Conservation (phyloP, 192 early-diverging fungal genomes). For the Coemansia sp. region DNA sequence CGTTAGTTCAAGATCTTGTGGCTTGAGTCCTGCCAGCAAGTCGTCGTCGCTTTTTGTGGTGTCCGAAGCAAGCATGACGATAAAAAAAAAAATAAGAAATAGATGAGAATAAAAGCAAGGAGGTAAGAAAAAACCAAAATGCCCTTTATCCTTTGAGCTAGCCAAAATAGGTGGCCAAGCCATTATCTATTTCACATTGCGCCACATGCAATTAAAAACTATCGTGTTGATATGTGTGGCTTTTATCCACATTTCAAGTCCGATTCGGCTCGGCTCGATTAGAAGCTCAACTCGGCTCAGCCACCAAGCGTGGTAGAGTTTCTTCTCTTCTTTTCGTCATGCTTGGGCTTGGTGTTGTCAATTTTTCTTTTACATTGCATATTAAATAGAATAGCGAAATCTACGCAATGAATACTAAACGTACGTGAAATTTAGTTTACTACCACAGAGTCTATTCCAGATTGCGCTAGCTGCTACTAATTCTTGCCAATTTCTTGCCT, state of each 20-base stretch:
- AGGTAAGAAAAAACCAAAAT: neutral
- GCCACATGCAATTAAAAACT: neutral
- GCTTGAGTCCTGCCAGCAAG: slow-evolving; percentile 13
- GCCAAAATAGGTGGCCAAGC: neutral
- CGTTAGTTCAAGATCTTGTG: slow-evolving; percentile 41
- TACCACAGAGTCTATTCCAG: neutral
- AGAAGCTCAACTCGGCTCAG: neutral
- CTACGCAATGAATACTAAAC: neutral
- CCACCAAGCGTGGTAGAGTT: neutral
- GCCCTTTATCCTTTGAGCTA: neutral
- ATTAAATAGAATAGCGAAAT: neutral
- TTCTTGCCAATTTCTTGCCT: neutral
- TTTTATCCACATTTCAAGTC: neutral
- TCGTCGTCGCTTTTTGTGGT: neutral
- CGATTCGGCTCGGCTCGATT: neutral
- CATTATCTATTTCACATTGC: neutral
- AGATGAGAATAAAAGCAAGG: neutral
- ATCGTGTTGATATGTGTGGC: neutral
- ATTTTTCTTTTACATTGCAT: neutral
- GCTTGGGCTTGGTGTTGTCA: no score
- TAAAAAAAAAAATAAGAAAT: neutral
- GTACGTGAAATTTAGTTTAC: neutral
- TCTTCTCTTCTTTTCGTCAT: no score
- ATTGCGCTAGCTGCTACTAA: slow-evolving; percentile 1
- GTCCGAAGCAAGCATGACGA: neutral